These are phyloP conservation scores for Crithidia bombi DNA, from an alignment of 208 protist genomes.

Conservation along the genomic window DNA sequence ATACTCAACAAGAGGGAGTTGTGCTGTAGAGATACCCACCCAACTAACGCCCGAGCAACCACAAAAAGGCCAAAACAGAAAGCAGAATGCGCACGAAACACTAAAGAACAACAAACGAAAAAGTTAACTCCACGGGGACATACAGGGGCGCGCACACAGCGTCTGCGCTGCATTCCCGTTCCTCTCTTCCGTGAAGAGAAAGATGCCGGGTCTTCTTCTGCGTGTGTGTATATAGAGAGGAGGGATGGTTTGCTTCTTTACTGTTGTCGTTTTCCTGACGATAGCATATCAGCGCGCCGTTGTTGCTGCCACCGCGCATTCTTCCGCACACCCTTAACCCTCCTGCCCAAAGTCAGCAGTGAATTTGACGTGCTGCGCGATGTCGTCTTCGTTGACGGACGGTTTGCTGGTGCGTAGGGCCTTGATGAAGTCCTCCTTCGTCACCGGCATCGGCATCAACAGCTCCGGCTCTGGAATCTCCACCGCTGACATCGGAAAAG, in stretches of 20 bases:
- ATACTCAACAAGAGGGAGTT: too few relatives aligned
- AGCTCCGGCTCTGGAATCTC: conserved; percentile 92
- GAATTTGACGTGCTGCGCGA: conserved; percentile 94
- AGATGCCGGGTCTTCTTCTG: too few relatives aligned
- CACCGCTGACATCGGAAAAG: conserved; percentile 92
- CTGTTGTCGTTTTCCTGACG: too few relatives aligned
- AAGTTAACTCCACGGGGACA: too few relatives aligned
- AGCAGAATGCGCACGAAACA: neutral
- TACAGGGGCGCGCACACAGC: too few relatives aligned
- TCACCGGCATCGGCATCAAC: conserved; percentile 91
- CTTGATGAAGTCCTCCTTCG: conserved; percentile 93
- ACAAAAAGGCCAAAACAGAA: conserved; percentile 2
- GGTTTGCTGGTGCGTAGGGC: conserved; percentile 86
- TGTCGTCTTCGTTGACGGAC: conserved; percentile 92
- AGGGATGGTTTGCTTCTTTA: too few relatives aligned
- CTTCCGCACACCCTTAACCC: conserved; percentile 51
- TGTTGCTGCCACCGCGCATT: neutral
- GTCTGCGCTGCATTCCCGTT: neutral
- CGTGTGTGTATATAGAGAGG: too few relatives aligned
- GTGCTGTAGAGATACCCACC: too few relatives aligned
- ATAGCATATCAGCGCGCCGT: too few relatives aligned
- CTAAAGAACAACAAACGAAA: neutral
- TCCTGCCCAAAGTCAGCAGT: conserved; percentile 97
- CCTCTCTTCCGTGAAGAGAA: neutral
- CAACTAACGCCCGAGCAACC: neutral